These are phyloP conservation scores for Trametes pubescens DNA, from an alignment of 1,284 basidiomycete species.

Conservation along the genomic window DNA sequence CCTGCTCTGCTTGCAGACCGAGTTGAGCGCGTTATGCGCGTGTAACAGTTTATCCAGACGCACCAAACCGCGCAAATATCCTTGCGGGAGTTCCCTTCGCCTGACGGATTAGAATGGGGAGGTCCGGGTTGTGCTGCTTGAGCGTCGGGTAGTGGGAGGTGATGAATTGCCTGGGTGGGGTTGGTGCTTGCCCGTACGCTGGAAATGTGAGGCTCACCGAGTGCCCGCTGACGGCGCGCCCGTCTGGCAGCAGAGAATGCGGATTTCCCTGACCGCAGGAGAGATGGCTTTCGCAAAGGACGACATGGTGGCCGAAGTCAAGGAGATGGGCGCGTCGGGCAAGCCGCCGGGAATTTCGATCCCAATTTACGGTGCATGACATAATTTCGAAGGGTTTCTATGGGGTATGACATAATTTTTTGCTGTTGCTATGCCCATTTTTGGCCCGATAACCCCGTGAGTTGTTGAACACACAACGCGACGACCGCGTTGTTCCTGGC, in stretches of 20 bases:
- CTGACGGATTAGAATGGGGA: slow-evolving; percentile 91
- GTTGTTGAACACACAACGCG: slow-evolving; percentile 30
- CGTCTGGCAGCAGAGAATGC: slow-evolving; percentile 88
- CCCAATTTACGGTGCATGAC: not conserved
- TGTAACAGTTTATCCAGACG: slow-evolving; percentile 42
- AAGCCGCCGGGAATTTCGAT: slow-evolving; percentile 14
- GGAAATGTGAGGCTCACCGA: slow-evolving; percentile 56
- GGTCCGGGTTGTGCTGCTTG: slow-evolving; percentile 90
- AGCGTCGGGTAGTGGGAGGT: slow-evolving; percentile 80
- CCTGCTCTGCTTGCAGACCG: slow-evolving; percentile 60
- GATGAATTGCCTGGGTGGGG: slow-evolving; percentile 77
- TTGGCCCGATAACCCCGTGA: slow-evolving; percentile 14
- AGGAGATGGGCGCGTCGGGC: slow-evolving; percentile 13
- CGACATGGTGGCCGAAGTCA: slow-evolving; percentile 52
- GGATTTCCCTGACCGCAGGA: slow-evolving; percentile 85
- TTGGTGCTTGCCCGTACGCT: not conserved
- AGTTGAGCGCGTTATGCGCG: not conserved
- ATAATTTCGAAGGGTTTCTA: not conserved
- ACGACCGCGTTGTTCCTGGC: slow-evolving; percentile 28
- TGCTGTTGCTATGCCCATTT: slow-evolving; percentile 12
- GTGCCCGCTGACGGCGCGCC: slow-evolving; percentile 82
- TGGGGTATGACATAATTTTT: not conserved
- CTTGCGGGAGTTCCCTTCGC: slow-evolving; percentile 89
- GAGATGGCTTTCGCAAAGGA: slow-evolving; percentile 83
- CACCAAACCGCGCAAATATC: slow-evolving; percentile 92